Conservation (phyloP, 805 yeast species). For the Candida broadrunensis region DNA sequence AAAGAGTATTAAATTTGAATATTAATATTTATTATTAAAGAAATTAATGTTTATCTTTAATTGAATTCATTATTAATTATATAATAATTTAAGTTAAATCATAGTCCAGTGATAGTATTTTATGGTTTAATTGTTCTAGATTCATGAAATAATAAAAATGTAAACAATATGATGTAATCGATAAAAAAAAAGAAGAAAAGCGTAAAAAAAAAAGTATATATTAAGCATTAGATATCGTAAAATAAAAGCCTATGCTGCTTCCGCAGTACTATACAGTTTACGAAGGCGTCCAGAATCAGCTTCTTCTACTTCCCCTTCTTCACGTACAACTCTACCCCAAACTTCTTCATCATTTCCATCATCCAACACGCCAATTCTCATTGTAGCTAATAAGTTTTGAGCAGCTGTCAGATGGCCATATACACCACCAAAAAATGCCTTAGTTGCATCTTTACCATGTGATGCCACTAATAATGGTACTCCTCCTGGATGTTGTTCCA, state of each 20-base stretch:
- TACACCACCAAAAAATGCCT: slow-evolving; percentile 93
- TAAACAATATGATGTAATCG: too few species aligned
- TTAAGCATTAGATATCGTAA: too few species aligned
- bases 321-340: slow-evolving; percentile 70
- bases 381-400: slow-evolving; percentile 82
- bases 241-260: slow-evolving; percentile 25
- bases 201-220: too few species aligned
- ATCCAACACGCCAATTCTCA: slow-evolving; percentile 86
- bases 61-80: too few species aligned
- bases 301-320: slow-evolving; percentile 51
- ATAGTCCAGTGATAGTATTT: too few species aligned
- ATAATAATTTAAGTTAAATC: too few species aligned
- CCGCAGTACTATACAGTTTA: slow-evolving; percentile 27
- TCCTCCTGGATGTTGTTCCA: slow-evolving; percentile 95
- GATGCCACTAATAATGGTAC: slow-evolving; percentile 72
- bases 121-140: too few species aligned
- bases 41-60: too few species aligned
- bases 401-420: slow-evolving; percentile 94
- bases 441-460: slow-evolving; percentile 90
- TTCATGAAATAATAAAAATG: too few species aligned
- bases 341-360: slow-evolving; percentile 80
- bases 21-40: too few species aligned
- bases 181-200: too few species aligned
- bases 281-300: slow-evolving; percentile 13
- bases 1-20: too few species aligned